These are phyloP conservation scores for Nemania abortiva DNA, from an alignment of 2,329 filamentous ascomycete species.

Conservation along the genomic window DNA sequence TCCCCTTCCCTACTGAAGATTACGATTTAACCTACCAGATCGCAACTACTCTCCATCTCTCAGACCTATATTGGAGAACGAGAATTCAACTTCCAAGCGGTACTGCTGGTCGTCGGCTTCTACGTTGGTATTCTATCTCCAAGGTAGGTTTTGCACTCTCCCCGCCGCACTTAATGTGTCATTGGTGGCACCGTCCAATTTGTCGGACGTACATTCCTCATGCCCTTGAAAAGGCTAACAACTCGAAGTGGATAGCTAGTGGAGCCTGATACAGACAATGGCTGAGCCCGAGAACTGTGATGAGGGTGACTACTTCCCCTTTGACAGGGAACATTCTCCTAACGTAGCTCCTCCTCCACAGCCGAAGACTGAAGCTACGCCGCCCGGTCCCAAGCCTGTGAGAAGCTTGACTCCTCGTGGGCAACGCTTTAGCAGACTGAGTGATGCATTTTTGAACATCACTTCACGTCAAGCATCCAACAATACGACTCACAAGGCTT, in stretches of 20 bases:
- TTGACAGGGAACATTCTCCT: conserved; percentile 2
- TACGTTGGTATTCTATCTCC: neutral
- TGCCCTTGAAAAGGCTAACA: conserved; percentile 15
- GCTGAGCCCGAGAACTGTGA: conserved; percentile 25
- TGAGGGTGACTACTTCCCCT: conserved; percentile 29
- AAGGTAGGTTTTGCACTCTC: conserved; percentile 9
- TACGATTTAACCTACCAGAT: neutral
- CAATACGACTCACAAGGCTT: conserved; percentile 29
- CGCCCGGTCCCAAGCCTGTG: conserved; percentile 19
- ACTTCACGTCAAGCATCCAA: conserved; percentile 46
- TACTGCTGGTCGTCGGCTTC: conserved; percentile 4
- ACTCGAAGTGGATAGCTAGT: conserved; percentile 4
- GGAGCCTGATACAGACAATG: conserved; percentile 32
- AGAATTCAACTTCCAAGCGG: neutral
- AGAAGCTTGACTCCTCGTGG: conserved; percentile 50
- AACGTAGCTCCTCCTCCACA: neutral
- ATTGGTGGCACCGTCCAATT: neutral
- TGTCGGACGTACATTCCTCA: neutral
- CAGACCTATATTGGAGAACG: too few species aligned
- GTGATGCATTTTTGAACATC: conserved; percentile 57
- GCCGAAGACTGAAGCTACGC: neutral
- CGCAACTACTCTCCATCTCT: neutral
- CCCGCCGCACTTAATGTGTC: neutral
- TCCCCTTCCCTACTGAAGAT: neutral
- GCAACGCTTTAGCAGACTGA: conserved; percentile 53